Evolutionary conservation across 192 early-diverging fungal species (phyloP).

Genomic region (Coemansia asiatica): DNA sequence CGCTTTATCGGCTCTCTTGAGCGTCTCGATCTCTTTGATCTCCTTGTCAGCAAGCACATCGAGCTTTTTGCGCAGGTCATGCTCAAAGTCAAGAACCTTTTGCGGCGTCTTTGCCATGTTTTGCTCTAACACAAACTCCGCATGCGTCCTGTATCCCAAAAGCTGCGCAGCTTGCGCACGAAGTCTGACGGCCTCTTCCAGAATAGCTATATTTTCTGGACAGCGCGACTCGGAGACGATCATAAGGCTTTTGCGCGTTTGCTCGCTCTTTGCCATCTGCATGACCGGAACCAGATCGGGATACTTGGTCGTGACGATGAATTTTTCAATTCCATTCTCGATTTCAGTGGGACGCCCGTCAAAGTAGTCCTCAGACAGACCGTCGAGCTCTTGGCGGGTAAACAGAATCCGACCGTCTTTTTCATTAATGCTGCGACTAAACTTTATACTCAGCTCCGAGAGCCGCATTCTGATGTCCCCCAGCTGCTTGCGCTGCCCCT

Average conservation of each 20-base stretch:
- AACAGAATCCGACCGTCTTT: constrained; percentile 53
- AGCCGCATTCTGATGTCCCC: constrained; percentile 60
- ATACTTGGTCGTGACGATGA: constrained; percentile 64
- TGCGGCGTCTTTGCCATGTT: constrained; percentile 79
- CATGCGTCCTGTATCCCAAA: constrained; percentile 71
- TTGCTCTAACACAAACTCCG: constrained; percentile 66
- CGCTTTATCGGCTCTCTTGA: constrained; percentile 61
- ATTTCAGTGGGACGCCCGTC: constrained; percentile 50
- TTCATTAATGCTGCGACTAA: constrained; percentile 62
- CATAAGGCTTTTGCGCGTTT: constrained; percentile 51
- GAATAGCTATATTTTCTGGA: constrained; percentile 59
- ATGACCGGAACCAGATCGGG: constrained; percentile 48
- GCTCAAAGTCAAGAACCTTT: constrained; percentile 63
- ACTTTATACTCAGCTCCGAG: constrained; percentile 63
- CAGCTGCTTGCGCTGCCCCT: constrained; percentile 58
- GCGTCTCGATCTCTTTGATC: constrained; percentile 59
- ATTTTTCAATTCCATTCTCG: constrained; percentile 57
- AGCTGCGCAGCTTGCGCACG: constrained; percentile 58
- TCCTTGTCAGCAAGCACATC: constrained; percentile 59
- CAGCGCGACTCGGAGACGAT: constrained; percentile 58
- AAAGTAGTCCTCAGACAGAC: constrained; percentile 65
- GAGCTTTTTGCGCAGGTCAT: constrained; percentile 60
- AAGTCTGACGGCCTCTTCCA: constrained; percentile 58
- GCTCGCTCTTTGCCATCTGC: constrained; percentile 48
- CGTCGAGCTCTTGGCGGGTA: constrained; percentile 60